Percentiles rank a stretch among this genome's conserved stretches.
Conservation (phyloP, 192 early-diverging fungal genomes). For the Backusella circina region DNA sequence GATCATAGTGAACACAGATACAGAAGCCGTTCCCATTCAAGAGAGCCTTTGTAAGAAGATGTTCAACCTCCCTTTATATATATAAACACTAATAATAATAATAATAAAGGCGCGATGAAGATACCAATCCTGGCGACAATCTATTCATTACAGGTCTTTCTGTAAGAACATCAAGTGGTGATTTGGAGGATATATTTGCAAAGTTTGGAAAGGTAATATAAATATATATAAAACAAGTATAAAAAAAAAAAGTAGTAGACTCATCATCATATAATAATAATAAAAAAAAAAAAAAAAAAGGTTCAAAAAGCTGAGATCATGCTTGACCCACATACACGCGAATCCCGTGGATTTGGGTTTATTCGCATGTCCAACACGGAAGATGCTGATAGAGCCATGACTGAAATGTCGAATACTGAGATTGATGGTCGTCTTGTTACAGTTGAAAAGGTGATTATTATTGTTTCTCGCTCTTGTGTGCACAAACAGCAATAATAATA, state of each 20-base stretch:
- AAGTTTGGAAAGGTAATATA: slow-evolving; percentile 61
- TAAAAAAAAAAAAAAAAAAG: slow-evolving; percentile 31
- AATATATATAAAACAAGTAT: not conserved
- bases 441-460: slow-evolving; percentile 59
- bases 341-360: slow-evolving; percentile 91
- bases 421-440: slow-evolving; percentile 78
- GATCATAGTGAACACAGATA: slow-evolving; percentile 20
- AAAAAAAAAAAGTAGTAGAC: not conserved
- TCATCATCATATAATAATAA: not conserved
- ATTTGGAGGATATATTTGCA: slow-evolving; percentile 64
- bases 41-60: slow-evolving; percentile 5
- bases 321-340: slow-evolving; percentile 77
- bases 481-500: too few relatives aligned
- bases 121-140: slow-evolving; percentile 60
- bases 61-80: too few relatives aligned
- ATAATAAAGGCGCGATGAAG: slow-evolving; percentile 11
- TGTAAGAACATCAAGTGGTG: slow-evolving; percentile 50
- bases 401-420: slow-evolving; percentile 61
- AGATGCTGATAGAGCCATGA: slow-evolving; percentile 68
- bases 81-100: not conserved
- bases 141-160: slow-evolving; percentile 72
- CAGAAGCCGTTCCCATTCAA: slow-evolving; percentile 30
- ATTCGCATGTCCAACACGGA: slow-evolving; percentile 63
- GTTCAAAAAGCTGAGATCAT: slow-evolving; percentile 68
- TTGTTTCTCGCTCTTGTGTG: too few relatives aligned